Evolutionary conservation across 148 eudicot species (phyloP), one percentile per base, ranked within the genome.

Genomic region (Rhododendron ovatum): DNA sequence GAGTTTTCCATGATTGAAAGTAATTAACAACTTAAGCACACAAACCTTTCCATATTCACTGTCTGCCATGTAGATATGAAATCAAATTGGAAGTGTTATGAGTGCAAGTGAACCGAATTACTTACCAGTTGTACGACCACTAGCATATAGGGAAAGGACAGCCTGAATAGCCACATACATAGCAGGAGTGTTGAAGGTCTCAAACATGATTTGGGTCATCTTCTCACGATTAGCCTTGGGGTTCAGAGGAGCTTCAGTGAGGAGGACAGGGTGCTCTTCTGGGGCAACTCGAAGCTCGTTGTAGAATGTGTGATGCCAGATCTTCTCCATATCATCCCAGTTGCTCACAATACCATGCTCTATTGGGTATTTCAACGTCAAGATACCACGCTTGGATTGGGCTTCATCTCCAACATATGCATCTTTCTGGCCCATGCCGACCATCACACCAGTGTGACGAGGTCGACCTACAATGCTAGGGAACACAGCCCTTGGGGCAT

Each of bases 161-260:
- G 94, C 96, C 89, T 95, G 95, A 80, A 94, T 94, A 30, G 96
- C 96, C 4, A 95, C 95, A 79, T 93, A 94, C 94, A 95, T 95
- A 39, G 95, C 95, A 88, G 96, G 98, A 82, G 94, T 87, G 75
- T 95, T 95, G 83, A 95, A 95, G 48, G 98, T 95, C 85, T 94
- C 98, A 86, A 95, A 95, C 98, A 95, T 95, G 61, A 95, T 93
- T 69, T 95, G 98, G 51, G 95, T 95, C 98, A 95, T 95, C 90
- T 95, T 95, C 87, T 95, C 98, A 89, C 95, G 93, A 77, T 95
- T 95, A 88, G 98, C 98, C 92, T 94, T 95, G n/a, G 98, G 98
- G 86, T 95, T 95, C 79, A 95, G 93, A 83, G 98, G 98, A 6
- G 96, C 96, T 86, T 95, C 98, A 84, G 98, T 95, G 61, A 95